Evolutionary conservation across 768 basidiomycete species (phyloP).

Genomic region (Scleroderma citrinum): DNA sequence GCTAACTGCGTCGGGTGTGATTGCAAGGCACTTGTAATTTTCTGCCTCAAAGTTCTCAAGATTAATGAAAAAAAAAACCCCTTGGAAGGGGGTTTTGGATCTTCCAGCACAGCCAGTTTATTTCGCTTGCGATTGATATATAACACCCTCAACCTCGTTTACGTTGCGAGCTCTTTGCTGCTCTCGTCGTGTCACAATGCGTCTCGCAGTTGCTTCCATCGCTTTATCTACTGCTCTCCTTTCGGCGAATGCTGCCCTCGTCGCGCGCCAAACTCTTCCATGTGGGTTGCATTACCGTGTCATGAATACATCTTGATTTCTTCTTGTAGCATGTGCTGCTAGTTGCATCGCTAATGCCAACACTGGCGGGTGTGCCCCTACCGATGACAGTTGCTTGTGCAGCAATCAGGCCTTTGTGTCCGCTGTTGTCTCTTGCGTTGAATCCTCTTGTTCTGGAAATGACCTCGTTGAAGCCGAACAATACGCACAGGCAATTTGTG

Average conservation of each 20-base stretch:
- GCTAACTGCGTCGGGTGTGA: too few species aligned
- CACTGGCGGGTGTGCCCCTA: conserved; percentile 37
- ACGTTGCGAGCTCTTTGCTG: too few species aligned
- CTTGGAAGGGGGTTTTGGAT: too few species aligned
- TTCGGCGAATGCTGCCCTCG: conserved; percentile 14
- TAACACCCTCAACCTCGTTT: too few species aligned
- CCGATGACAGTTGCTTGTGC: conserved; percentile 60
- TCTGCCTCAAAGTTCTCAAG: too few species aligned
- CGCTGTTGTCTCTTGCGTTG: conserved; percentile 44
- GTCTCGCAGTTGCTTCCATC: conserved; percentile 10
- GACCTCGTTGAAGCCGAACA: conserved; percentile 42
- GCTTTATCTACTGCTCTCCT: conserved; percentile 10
- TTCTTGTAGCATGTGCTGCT: conserved; percentile 42
- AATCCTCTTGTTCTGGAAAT: conserved; percentile 36
- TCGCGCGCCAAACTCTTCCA: conserved; percentile 16
- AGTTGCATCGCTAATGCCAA: conserved; percentile 43
- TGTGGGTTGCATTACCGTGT: conserved; percentile 13
- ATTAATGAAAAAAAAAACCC: too few species aligned
- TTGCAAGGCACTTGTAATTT: too few species aligned
- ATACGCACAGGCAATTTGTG: conserved; percentile 39
- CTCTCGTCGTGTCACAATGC: too few species aligned
- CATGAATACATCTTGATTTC: background rate
- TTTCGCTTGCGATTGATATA: too few species aligned
- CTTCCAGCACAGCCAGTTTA: too few species aligned
- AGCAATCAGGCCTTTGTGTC: conserved; percentile 37